Evolutionary conservation across 805 yeast species (phyloP).

Genomic region (Yarrowia sp.): DNA sequence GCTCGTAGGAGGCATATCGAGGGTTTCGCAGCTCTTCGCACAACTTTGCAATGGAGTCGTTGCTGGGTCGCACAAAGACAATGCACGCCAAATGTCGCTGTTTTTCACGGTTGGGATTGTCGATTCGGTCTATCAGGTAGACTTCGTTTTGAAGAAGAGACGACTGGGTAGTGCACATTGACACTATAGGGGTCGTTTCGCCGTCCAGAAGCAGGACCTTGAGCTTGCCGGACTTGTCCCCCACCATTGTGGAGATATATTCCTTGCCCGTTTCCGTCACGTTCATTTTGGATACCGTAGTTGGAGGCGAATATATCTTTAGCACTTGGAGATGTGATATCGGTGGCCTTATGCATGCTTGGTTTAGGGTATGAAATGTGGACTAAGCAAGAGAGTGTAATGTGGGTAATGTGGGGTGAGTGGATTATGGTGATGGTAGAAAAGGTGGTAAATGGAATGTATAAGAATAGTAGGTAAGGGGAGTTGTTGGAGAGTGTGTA

Average conservation of each 20-base stretch:
- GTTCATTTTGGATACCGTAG: constrained; percentile 16
- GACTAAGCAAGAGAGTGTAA: no score
- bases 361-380: constrained; percentile 4
- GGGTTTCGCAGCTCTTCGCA: constrained; percentile 77
- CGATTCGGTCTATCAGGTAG: constrained; percentile 75
- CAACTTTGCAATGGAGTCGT: constrained; percentile 65
- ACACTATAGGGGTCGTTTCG: constrained; percentile 79
- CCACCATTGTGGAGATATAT: constrained; percentile 32
- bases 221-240: constrained; percentile 51
- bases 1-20: constrained; percentile 76
- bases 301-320: no score
- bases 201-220: constrained; percentile 81
- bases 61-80: constrained; percentile 76
- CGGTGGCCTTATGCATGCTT: constrained; percentile 33
- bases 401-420: no score
- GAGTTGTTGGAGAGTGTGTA: no score
- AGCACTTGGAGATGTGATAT: not conserved
- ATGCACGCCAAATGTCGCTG: constrained; percentile 84
- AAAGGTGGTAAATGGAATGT: no score
- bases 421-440: no score
- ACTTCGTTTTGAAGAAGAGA: constrained; percentile 81
- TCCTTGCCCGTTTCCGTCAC: constrained; percentile 36
- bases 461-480: no score
- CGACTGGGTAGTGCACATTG: constrained; percentile 90
- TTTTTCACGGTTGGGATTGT: constrained; percentile 65